Conservation (phyloP, 2,329 filamentous ascomycete genomes). For the Trichoderma atroviride region DNA sequence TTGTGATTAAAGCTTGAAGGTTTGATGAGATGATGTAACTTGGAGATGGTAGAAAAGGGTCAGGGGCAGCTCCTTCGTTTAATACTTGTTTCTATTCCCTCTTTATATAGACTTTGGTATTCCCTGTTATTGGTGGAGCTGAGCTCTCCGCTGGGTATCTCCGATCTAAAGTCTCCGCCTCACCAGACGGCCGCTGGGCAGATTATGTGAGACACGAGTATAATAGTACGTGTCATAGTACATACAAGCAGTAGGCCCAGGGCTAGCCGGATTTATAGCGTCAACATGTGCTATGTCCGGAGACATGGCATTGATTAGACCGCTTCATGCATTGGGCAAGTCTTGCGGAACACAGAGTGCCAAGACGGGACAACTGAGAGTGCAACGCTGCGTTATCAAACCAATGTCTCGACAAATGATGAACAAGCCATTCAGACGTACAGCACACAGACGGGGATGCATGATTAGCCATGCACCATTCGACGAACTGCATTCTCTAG, state of each 20-base stretch:
- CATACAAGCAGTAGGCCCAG: neutral
- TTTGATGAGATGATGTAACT: neutral
- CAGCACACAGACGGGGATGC: neutral
- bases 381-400: neutral
- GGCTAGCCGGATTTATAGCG: neutral
- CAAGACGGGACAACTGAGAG: neutral
- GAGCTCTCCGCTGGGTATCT: neutral
- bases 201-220: neutral
- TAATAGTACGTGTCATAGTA: too few relatives aligned
- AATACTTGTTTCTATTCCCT: neutral
- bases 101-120: neutral
- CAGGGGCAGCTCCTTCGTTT: neutral
- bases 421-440: neutral
- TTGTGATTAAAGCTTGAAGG: neutral
- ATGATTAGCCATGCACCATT: neutral
- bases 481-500: neutral
- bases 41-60: neutral
- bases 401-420: neutral
- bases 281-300: neutral
- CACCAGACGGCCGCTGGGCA: neutral
- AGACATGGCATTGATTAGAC: neutral
- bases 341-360: neutral
- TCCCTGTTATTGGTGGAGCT: neutral
- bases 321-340: neutral
- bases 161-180: neutral